Percentiles rank a stretch among this genome's conserved stretches.
Evolutionary conservation across 1,139 yeast genomes (phyloP).

Genomic region (Spencermartinsiella ligniputridi): DNA sequence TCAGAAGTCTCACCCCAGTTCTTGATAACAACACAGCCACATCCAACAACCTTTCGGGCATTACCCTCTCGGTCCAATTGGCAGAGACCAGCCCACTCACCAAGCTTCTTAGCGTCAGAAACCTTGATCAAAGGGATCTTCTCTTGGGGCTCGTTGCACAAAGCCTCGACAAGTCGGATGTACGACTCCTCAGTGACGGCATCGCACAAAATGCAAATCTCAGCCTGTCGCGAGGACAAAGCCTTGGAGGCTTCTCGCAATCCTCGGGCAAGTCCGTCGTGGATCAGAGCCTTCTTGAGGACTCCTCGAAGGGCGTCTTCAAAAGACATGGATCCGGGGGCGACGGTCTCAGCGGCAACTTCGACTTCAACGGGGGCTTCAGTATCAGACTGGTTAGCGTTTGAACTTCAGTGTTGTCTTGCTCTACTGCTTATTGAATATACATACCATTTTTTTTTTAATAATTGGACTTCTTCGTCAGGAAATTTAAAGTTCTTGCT

Average conservation of each 20-base stretch:
- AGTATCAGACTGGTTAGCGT: conserved; percentile 36
- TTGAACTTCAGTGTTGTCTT: neutral
- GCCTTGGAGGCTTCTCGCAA: conserved; percentile 99
- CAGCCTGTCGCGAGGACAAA: conserved; percentile 90
- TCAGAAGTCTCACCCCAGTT: conserved; percentile 99
- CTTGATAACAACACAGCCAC: conserved; percentile 98
- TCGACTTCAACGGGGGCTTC: conserved; percentile 59
- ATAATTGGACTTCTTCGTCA: conserved; percentile 34
- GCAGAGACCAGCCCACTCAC: conserved; percentile 99
- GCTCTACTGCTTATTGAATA: neutral
- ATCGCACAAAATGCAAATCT: conserved; percentile 96
- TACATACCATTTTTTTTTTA: conserved; percentile 21
- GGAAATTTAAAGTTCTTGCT: conserved; percentile 28
- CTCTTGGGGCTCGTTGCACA: conserved; percentile 95
- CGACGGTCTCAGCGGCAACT: conserved; percentile 73
- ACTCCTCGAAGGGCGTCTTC: conserved; percentile 99
- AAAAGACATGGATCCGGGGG: conserved; percentile 83
- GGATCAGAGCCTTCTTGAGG: conserved; percentile 95
- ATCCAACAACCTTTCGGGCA: conserved; percentile 99
- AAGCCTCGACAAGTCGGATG: conserved; percentile 97
- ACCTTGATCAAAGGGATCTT: conserved; percentile 98
- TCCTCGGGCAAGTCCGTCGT: conserved; percentile 99
- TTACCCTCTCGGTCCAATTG: conserved; percentile 99
- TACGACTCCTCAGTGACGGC: conserved; percentile 97
- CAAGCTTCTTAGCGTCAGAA: conserved; percentile 98